A percentile compares a stretch with the other conserved stretches of the same genome.
These are phyloP conservation scores for Saksenaea oblongispora DNA, from an alignment of 371 early-diverging fungal species.

Conservation along the genomic window DNA sequence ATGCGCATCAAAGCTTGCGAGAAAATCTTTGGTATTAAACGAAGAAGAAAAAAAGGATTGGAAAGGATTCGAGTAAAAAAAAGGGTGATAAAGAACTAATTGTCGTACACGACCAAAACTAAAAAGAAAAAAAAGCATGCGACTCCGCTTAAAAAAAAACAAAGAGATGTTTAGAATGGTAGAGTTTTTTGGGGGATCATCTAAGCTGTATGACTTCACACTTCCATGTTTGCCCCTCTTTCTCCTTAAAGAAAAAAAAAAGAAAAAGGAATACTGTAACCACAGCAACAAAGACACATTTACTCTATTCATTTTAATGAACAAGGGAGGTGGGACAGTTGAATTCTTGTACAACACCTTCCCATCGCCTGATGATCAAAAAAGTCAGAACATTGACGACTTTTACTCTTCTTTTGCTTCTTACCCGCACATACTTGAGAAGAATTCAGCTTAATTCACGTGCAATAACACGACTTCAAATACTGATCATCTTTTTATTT, in stretches of 20 bases:
- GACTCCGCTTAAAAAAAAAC: neutral
- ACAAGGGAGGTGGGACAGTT: neutral
- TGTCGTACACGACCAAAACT: neutral
- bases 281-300: neutral
- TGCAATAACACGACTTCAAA: neutral
- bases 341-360: neutral
- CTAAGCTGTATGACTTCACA: neutral
- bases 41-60: neutral
- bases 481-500: neutral
- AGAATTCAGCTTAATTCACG: conserved; percentile 2
- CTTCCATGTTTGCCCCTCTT: neutral
- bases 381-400: neutral
- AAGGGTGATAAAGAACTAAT: conserved; percentile 1
- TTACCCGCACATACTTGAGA: neutral
- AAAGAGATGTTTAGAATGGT: too few relatives aligned
- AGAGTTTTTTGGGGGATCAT: neutral
- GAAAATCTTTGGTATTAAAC: neutral
- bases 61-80: neutral
- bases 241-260: neutral
- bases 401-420: neutral
- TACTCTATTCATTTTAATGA: neutral
- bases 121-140: conserved; percentile 2
- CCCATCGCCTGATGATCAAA: conserved; percentile 2
- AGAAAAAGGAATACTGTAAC: neutral
- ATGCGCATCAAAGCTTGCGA: neutral